These are phyloP conservation scores for Auriscalpium microsporum DNA, from an alignment of 768 basidiomycete species.

Conservation along the genomic window DNA sequence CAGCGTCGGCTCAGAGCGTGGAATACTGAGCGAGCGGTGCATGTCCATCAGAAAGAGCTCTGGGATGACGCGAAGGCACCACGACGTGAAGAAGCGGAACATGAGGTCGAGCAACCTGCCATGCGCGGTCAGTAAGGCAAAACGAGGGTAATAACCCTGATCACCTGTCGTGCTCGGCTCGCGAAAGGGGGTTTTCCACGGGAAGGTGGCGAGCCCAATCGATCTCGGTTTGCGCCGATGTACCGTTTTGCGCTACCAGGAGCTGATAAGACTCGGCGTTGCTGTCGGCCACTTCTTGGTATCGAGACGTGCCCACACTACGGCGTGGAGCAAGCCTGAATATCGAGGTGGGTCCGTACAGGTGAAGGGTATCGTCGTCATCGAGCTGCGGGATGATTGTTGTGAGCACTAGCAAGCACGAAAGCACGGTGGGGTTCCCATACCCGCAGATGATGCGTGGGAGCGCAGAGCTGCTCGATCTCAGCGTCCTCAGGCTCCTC, in stretches of 20 bases:
- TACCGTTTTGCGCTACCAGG: background rate
- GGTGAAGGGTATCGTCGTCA: slow-evolving; percentile 20
- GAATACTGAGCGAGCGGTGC: slow-evolving; percentile 27
- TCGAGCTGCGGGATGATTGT: slow-evolving; percentile 10
- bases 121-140: background rate
- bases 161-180: slow-evolving; percentile 23
- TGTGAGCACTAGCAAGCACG: background rate
- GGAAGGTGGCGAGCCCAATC: slow-evolving; percentile 26
- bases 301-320: slow-evolving; percentile 3
- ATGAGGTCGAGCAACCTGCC: slow-evolving; percentile 29
- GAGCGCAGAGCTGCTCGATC: slow-evolving; percentile 20
- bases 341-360: slow-evolving; percentile 24
- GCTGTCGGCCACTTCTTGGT: background rate
- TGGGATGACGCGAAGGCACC: slow-evolving; percentile 33
- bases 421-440: background rate
- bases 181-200: slow-evolving; percentile 21
- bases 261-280: slow-evolving; percentile 7
- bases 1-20: slow-evolving; percentile 21
- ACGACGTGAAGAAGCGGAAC: slow-evolving; percentile 32
- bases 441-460: slow-evolving; percentile 21
- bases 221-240: slow-evolving; percentile 9
- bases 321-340: slow-evolving; percentile 22
- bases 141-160: background rate
- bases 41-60: slow-evolving; percentile 34
- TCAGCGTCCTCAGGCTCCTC: slow-evolving; percentile 18